phyloP scores from a whole-genome alignment of 768 basidiomycete species.

The Leucocoprinus sp. region DNA sequence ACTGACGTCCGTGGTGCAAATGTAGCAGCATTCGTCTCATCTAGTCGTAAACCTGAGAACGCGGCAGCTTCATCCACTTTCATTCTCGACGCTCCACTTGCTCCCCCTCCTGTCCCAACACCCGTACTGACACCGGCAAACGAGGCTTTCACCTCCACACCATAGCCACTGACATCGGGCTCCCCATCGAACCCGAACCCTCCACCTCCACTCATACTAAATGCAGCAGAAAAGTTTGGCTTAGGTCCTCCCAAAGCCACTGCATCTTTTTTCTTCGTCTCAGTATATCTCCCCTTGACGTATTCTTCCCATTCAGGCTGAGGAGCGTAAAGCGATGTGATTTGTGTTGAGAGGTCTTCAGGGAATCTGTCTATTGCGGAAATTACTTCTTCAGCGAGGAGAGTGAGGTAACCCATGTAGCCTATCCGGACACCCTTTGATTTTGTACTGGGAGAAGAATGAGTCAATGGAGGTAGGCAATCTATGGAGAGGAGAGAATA shows the following conservation, averaged over 20 bases:
- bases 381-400: conserved; percentile 93
- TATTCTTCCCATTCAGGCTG: conserved; percentile 84
- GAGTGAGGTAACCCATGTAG: conserved; percentile 94
- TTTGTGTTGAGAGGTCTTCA: conserved; percentile 53
- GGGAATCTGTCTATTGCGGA: conserved; percentile 85
- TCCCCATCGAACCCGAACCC: conserved; percentile 10
- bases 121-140: conserved; percentile 10
- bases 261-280: conserved; percentile 78
- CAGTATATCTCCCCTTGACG: conserved; percentile 75
- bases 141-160: background rate
- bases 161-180: conserved; percentile 14
- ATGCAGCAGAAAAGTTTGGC: conserved; percentile 32
- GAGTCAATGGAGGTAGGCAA: background rate
- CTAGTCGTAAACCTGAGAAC: conserved; percentile 4
- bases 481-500: background rate
- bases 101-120: conserved; percentile 21
- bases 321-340: conserved; percentile 59
- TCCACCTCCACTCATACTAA: conserved; percentile 12
- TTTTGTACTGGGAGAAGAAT: conserved; percentile 38
- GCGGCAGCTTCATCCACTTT: background rate
- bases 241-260: conserved; percentile 82
- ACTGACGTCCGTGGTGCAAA: background rate
- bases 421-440: conserved; percentile 77
- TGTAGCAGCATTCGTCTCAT: conserved; percentile 2
- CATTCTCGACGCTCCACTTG: conserved; percentile 40